Evolutionary conservation across 208 protist species (phyloP), one percentile per base, ranked within the genome.

Genomic region (Leishmania amazonensis): DNA sequence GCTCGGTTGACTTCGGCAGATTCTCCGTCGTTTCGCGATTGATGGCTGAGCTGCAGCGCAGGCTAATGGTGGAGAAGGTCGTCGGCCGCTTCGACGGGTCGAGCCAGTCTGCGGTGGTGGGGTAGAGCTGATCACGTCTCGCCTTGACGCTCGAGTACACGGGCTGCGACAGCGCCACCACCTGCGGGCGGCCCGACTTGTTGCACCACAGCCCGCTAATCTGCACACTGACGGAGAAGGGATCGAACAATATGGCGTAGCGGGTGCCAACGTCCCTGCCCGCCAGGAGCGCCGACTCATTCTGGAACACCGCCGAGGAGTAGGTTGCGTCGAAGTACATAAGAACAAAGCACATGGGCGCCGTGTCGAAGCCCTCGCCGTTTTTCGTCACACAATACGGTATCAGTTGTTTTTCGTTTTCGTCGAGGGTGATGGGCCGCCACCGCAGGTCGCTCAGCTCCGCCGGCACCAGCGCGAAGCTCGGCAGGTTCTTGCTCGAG

Each of bases 291-390:
- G 80, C 85, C 17, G 78, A 85, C 35, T 57, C 75, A 67, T 91
- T 92, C 64, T 92, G 81, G 79, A 95, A 97, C 21, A 94, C 89
- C 42, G 19, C 60, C 3, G 90, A 91, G 47, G 72, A 57, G 88
- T 95, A 97, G 68, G 83, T 73, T n/a, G 53, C 84, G 79, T 96
- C 94, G 71, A 97, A 97, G 81, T 81, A 97, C 11, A 96, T 75
- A 40, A 96, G 57, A 17, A 93, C 88, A 81, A 89, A 96, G 83
- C 92, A 97, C 31, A 74, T 83, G 17, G 80, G 51, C 58, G 76
- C 40, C 54, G 71, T 83, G 57, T 42, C 68, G 24, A 3, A 9
- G 13, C 35, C 58, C 9, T 60, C 42, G 19, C 60, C 71, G 24
- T 13, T 53, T 35, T 64, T 74, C 28, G 71, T 40, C 51, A 90